These are phyloP conservation scores for Talaromyces sp. DNA, from an alignment of 2,329 filamentous ascomycete genomes.

Conservation along the genomic window DNA sequence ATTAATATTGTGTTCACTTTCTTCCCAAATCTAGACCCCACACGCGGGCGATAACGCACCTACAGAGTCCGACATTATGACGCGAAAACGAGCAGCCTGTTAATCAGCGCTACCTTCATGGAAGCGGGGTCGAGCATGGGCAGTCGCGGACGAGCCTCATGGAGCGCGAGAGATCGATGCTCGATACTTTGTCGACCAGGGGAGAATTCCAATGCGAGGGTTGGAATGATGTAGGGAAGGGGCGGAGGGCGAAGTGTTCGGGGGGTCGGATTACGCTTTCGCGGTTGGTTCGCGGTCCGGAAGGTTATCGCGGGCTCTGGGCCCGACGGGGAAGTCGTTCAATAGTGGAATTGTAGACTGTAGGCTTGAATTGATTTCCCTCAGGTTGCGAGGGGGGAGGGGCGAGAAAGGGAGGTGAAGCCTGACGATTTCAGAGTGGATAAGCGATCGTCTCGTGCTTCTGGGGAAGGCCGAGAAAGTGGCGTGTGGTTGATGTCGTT, in stretches of 20 bases:
- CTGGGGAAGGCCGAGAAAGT: conserved; percentile 14
- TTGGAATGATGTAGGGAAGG: conserved; percentile 3
- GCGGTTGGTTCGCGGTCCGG: neutral
- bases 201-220: neutral
- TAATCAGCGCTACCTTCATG: conserved; percentile 36
- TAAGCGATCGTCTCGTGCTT: conserved; percentile 10
- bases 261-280: neutral
- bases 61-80: conserved; percentile 51
- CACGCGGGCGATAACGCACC: conserved; percentile 43
- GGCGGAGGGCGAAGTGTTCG: neutral
- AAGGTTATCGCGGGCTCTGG: neutral
- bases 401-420: neutral
- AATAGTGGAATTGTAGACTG: neutral
- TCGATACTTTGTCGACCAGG: neutral
- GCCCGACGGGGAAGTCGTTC: conserved; percentile 3
- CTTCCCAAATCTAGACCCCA: neutral
- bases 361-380: neutral
- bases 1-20: conserved; percentile 6
- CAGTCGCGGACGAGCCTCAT: conserved; percentile 31
- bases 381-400: neutral
- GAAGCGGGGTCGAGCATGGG: conserved; percentile 35
- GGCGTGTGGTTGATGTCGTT: conserved; percentile 19
- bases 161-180: conserved; percentile 17
- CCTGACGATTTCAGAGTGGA: neutral
- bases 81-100: conserved; percentile 27